These are phyloP conservation scores for Coemansia sp. DNA, from an alignment of 192 early-diverging fungal genomes.

Conservation along the genomic window DNA sequence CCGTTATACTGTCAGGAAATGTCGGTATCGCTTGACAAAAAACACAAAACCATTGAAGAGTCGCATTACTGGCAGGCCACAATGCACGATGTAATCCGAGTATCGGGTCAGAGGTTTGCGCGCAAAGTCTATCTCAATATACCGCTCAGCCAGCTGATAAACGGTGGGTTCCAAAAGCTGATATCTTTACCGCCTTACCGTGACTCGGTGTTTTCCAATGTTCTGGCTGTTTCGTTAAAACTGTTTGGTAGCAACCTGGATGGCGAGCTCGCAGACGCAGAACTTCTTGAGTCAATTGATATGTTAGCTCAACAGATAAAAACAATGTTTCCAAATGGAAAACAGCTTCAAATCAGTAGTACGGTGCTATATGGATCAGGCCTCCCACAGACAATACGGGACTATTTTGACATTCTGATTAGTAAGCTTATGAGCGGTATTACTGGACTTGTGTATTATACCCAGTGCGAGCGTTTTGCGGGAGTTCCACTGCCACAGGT, in stretches of 20 bases:
- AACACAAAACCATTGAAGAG: conserved; percentile 6
- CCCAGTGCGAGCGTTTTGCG: conserved; percentile 4
- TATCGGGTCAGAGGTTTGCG: conserved; percentile 9
- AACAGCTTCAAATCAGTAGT: conserved; percentile 8
- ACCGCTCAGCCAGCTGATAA: conserved; percentile 8
- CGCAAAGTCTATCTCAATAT: conserved; percentile 19
- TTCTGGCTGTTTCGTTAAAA: conserved; percentile 6
- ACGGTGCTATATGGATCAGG: not conserved
- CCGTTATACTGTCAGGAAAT: conserved; percentile 25
- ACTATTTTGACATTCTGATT: conserved; percentile 8
- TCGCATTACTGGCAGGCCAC: conserved; percentile 20
- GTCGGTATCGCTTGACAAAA: conserved; percentile 4
- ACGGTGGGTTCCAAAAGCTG: conserved; percentile 3
- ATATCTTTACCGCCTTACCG: not conserved
- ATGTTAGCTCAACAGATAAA: conserved; percentile 2
- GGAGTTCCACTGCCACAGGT: not conserved
- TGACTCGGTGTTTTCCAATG: conserved; percentile 4
- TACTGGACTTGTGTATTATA: conserved; percentile 9
- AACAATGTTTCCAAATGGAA: conserved; percentile 22
- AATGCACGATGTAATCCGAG: not conserved
- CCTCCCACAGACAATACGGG: conserved; percentile 4
- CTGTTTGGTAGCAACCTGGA: not conserved
- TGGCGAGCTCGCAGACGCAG: not conserved
- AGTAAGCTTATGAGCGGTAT: conserved; percentile 5
- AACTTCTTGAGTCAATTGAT: not conserved